Base-by-base conservation (phyloP, 1,139 yeast species). In the Lodderomyces theae region DNA sequence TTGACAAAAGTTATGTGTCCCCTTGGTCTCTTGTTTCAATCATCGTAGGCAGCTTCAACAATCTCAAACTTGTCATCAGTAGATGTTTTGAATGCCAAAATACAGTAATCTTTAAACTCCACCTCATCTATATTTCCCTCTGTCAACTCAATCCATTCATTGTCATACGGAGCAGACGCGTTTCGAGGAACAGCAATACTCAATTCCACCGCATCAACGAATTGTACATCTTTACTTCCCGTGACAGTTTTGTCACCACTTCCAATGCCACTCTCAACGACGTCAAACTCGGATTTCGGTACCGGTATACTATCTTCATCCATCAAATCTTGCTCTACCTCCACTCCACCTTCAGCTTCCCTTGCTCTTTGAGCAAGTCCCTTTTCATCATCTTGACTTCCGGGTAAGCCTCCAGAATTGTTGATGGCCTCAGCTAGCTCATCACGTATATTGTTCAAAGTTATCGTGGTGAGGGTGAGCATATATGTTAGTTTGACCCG, bases 401-500 rank as follows among this genome's bases (percentile, higher is more conserved):
- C 37, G 19, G 48, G 41, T 24, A 76, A 46, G 0, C 84, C 84
- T 2, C 83, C 82, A 1, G 79, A 63, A 11, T 57, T 50, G 43
- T 70, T 67, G 31, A 80, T 68, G 22, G 72, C 67, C 2, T 53
- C 51, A 2, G 59, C 55, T 25, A 79, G 58, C 18, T 56, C 48
- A 3, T 45, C 43, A 41, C 64, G 65, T 34, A 79, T 51, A n/a
- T 53, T 56, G 4, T 48, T 46, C 6, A 68, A 37, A 0, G 69
- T 45, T 8, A 38, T 29, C 6, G 44, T 38, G 7, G 60, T 1
- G 9, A 37, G 49, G 0, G 73, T 62, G 13, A 78, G 50, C 34
- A 74, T 60, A 45, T 73, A 74, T 0, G 82, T 74, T 16, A 69
- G 50, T 39, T 63, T 65, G 9, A 54, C 54, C 30, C 76, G 59